Base-by-base conservation (phyloP, 2,329 filamentous ascomycete genomes). In the Ascomycota sp. region DNA sequence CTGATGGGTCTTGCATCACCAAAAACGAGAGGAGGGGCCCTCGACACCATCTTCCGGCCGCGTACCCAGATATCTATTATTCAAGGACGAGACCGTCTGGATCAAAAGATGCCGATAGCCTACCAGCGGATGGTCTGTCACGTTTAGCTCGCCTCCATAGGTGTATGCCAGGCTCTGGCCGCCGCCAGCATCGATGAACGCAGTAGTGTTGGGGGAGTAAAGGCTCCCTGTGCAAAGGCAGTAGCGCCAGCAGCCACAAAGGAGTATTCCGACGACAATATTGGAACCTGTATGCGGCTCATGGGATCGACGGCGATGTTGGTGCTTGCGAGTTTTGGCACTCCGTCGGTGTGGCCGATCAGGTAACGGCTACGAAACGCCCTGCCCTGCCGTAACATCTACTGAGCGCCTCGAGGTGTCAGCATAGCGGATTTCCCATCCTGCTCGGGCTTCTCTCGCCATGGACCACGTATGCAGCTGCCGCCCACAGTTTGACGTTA, bases 41-140 rank as follows among this genome's bases (percentile, higher is more conserved):
- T 5, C 3, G 13, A 12, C 13, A 11, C 10, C 7, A 44, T 57
- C 38, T 46, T 66, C 65, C 48, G 56, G 23, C n/a, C n/a, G n/a
- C n/a, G n/a, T n/a, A n/a, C n/a, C n/a, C n/a, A 60, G 47, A 9
- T 55, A 61, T 12, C 52, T 48, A 8, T 48, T 53, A 33, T 69
- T 62, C 5, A 48, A 38, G 1, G 36, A 48, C 1, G 60, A 53
- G 7, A 72, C 47, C 0, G 65, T 63, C 27, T 62, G 55, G 23
- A 92, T 55, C 2, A 68, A 68, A 12, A 86, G 75, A 38, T 91
- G 70, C 46, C 92, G 83, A 45, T 85, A 92, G 8, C 82, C 82
- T 31, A 66, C 55, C 41, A 92, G 51, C 0, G 83, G 83, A 25
- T 69, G 67, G 19, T 70, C 55, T 5, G 77, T 55, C 3, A 55